Conservation (phyloP, 306 rosid species). For the Astragalus membranaceus region DNA sequence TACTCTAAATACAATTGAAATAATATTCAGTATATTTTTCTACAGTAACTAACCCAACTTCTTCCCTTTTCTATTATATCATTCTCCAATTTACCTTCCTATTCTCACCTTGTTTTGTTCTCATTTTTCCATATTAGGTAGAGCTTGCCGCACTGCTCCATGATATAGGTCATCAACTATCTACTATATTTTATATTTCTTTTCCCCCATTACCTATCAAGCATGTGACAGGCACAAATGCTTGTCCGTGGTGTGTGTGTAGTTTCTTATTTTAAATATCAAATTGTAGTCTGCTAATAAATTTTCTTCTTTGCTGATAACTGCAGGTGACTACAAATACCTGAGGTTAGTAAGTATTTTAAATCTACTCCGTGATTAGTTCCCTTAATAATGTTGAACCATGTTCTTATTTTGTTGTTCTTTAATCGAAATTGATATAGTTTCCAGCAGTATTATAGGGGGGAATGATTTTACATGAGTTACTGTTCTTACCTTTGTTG, state of each 20-base stretch:
- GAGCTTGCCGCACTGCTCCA: slow-evolving; percentile 93
- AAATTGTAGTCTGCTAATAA: slow-evolving; percentile 2
- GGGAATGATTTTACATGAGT: not conserved
- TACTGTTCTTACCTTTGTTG: not conserved
- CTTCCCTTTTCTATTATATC: no score
- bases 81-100: no score
- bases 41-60: no score
- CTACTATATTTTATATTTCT: not conserved
- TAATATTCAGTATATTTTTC: no score
- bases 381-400: not conserved
- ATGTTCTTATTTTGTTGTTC: not conserved
- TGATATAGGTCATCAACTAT: slow-evolving; percentile 54
- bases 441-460: not conserved
- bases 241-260: no score
- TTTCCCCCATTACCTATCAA: no score
- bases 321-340: slow-evolving; percentile 82
- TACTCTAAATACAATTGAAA: no score
- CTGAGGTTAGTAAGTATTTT: slow-evolving; percentile 43
- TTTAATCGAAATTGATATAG: not conserved
- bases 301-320: not conserved
- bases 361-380: not conserved
- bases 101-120: no score
- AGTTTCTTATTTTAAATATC: not conserved
- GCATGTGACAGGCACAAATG: no score
- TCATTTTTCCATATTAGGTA: no score